phyloP scores from a whole-genome alignment of 1,284 basidiomycete species.

The Ustanciosporium gigantosporum region DNA sequence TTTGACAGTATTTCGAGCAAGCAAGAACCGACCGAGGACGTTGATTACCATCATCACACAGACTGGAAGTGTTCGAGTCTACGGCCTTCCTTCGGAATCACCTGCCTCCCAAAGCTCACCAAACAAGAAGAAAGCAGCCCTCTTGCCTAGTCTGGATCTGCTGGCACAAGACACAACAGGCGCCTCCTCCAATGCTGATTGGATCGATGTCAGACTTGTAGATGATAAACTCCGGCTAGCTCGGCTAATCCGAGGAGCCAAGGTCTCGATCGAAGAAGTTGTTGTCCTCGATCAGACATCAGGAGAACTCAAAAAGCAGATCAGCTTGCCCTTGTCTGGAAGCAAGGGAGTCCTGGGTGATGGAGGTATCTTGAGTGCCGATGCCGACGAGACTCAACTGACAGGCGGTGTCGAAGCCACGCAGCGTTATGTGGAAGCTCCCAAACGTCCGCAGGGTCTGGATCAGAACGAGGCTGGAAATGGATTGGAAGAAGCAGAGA shows the following conservation, averaged over 20 bases:
- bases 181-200: constrained; percentile 6
- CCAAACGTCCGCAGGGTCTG: constrained; percentile 16
- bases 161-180: constrained; percentile 3
- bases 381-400: constrained; percentile 23
- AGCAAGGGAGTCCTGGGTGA: constrained; percentile 2
- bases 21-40: constrained; percentile 58
- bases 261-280: constrained; percentile 46
- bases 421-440: constrained; percentile 47
- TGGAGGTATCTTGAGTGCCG: constrained; percentile 13
- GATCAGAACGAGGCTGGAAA: constrained; percentile 22
- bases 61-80: constrained; percentile 51
- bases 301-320: constrained; percentile 14
- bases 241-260: constrained; percentile 47
- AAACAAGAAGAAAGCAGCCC: constrained; percentile 33
- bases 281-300: constrained; percentile 26
- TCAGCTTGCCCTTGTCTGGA: constrained; percentile 11
- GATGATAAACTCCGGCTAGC: constrained; percentile 39
- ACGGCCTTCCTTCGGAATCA: constrained; percentile 43
- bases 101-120: constrained; percentile 26
- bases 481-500: constrained; percentile 20
- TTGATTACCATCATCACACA: constrained; percentile 60
- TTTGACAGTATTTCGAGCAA: constrained; percentile 20
- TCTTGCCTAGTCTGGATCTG: constrained; percentile 27
- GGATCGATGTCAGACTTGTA: constrained; percentile 36
- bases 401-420: constrained; percentile 24